These are phyloP conservation scores for Elsinoe australis DNA, from an alignment of 2,329 filamentous ascomycete species.

Conservation along the genomic window DNA sequence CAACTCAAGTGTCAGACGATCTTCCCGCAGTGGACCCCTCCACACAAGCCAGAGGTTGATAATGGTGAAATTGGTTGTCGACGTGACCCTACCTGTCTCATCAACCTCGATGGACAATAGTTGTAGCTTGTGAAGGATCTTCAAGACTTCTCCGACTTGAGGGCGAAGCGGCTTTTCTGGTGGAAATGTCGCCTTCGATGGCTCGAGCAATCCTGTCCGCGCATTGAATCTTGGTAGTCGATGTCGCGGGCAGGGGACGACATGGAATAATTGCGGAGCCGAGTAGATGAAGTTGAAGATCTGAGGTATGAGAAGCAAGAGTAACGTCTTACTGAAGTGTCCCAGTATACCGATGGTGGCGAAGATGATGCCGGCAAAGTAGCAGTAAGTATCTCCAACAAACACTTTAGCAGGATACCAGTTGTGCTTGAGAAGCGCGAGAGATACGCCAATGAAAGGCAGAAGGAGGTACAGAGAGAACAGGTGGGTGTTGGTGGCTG, in stretches of 20 bases:
- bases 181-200: conserved; percentile 67
- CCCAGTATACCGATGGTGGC: conserved; percentile 93
- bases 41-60: conserved; percentile 95
- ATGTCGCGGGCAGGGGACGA: conserved; percentile 89
- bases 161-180: conserved; percentile 58
- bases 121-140: conserved; percentile 58
- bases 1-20: conserved; percentile 71
- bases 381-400: conserved; percentile 98
- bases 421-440: conserved; percentile 82
- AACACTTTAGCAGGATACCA: conserved; percentile 95
- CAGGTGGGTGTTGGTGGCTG: conserved; percentile 88
- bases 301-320: conserved; percentile 85
- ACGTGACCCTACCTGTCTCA: conserved; percentile 60
- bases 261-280: conserved; percentile 77
- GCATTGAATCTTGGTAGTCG: conserved; percentile 83
- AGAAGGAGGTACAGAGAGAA: conserved; percentile 93
- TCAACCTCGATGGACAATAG: conserved; percentile 63
- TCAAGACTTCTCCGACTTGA: conserved; percentile 56
- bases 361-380: conserved; percentile 98
- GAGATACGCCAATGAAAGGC: conserved; percentile 86
- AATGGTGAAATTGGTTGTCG: conserved; percentile 85
- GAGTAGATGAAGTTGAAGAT: conserved; percentile 97
- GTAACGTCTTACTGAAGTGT: conserved; percentile 94
- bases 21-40: conserved; percentile 85
- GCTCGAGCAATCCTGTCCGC: conserved; percentile 74